Base-by-base conservation (phyloP, 768 basidiomycete species). In the Guyanaporus albipodus region DNA sequence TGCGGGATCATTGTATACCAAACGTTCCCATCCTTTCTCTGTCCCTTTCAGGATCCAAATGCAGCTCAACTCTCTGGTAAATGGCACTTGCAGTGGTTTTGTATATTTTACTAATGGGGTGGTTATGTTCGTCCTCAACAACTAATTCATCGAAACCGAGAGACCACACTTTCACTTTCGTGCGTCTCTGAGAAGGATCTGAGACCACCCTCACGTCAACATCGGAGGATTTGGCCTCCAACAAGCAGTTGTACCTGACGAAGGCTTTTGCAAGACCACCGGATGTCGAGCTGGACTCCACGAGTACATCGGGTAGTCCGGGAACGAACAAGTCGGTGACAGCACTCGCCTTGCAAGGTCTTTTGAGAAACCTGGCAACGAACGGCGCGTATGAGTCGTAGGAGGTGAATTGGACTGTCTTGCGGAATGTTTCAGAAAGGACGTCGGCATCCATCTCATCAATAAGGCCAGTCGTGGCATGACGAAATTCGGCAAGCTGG, bases 261-360 rank as follows among this genome's bases (percentile, higher is more conserved):
- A 61, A 55, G 4, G 10, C 12, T n/a, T 61, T 55, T 15, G 48
- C 1, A 8, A 27, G 8, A 10, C 54, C 40, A 40, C 59, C 48
- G 4, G 59, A 61, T 17, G 56, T 61, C 10, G 53, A 52, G 6
- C 49, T 52, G 18, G 59, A 61, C 18, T n/a, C 19, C 8, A 17
- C 35, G 3, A 60, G 42, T 22, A 17, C 58, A 34, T 58, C 53
- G n/a, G 59, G 60, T 1, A 60, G 6, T 24, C 59, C 60, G 0
- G 53, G 57, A 1, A 57, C 41, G 27, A 59, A 42, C 7, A 56
- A 22, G 24, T 60, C 15, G 19, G 29, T 22, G 17, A 58, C 9
- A 4, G 17, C 39, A 8, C 27, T 36, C 6, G 26, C 39, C 37
- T 28, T 50, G 15, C 44, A 50, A 2, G 53, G 47, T 21, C 19